These are phyloP conservation scores for Yarrowia sp. DNA, from an alignment of 805 yeast species.

Conservation along the genomic window DNA sequence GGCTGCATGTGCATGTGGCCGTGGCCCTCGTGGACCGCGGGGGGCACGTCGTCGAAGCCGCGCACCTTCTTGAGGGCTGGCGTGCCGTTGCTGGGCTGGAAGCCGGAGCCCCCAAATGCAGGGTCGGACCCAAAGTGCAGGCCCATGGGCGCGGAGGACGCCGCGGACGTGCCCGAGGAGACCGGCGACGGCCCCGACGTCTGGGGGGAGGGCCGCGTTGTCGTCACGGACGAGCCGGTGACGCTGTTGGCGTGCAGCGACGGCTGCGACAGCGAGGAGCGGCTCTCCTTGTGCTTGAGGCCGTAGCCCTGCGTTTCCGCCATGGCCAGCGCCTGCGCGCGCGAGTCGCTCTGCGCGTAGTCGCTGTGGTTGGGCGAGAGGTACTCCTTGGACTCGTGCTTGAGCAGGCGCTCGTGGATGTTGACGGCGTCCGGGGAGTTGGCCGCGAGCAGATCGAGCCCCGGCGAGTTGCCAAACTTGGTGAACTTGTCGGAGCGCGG, in stretches of 20 bases:
- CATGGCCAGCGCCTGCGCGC: conserved; percentile 23
- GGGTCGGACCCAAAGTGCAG: conserved; percentile 26
- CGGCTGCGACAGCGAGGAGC: conserved; percentile 10
- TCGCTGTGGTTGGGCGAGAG: conserved; percentile 9
- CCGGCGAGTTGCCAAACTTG: conserved; percentile 25
- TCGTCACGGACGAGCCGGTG: conserved; percentile 11
- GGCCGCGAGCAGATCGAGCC: conserved; percentile 10
- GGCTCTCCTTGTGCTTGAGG: conserved; percentile 15
- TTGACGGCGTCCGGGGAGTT: conserved; percentile 18
- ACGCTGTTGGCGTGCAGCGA: background rate
- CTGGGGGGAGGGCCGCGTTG: conserved; percentile 7
- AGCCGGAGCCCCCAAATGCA: conserved; percentile 23
- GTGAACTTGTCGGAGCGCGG: conserved; percentile 11
- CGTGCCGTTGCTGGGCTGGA: conserved; percentile 16
- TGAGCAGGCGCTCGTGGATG: conserved; percentile 20
- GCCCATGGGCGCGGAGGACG: conserved; percentile 19
- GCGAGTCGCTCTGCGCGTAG: conserved; percentile 13
- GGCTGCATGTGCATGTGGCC: conserved; percentile 22
- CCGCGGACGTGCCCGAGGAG: conserved; percentile 8
- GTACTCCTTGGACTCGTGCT: conserved; percentile 21
- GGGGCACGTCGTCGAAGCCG: conserved; percentile 10
- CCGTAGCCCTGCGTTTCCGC: conserved; percentile 21
- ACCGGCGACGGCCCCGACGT: conserved; percentile 17
- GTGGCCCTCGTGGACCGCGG: conserved; percentile 14
- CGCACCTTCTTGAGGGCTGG: conserved; percentile 9